Base-by-base conservation (phyloP, 2,329 filamentous ascomycete species). In the Bipolaris cookei region DNA sequence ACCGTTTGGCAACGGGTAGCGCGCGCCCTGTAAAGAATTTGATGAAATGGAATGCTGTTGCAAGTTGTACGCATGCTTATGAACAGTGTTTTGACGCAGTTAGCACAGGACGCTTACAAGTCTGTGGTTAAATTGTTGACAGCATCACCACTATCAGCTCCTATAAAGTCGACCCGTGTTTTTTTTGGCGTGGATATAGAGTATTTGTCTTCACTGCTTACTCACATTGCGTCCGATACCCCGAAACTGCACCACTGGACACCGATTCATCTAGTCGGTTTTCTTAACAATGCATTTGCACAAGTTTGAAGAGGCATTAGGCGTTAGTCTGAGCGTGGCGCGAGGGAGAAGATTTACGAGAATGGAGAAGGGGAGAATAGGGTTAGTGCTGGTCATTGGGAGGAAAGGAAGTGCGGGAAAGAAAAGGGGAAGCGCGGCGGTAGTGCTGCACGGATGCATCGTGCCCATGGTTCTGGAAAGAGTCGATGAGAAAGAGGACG, bases 361-460 rank as follows among this genome's bases (percentile, higher is more conserved):
- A 20, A 66, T 60, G 11, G 46, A 54, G 42, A 51, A 46, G 6
- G 64, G 62, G 2, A 53, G 56, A 25, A 13, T 59, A 14, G 57
- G 52, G 4, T 49, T 69, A n/a, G 51, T 55, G 46, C 61, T 63
- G 7, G 58, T 52, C n/a, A 45, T 66, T 32, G 62, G 50, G 2
- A 63, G 50, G 18, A 43, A 28, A 18, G 47, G 46, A 0, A 18
- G 38, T 21, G 21, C 8, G 11, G 50, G 18, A 32, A 38, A 6
- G 14, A 28, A 42, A 11, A n/a, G 20, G 21, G 21, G 21, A 14
- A 42, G 21, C 21, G 39, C 21, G 35, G 61, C 63, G 34, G 64
- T 54, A 5, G 25, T 65, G 6, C 14, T 66, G 39, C 61, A 67
- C 55, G 62, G 61, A 14, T 69, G 61, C 42, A 62, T 34, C 11